phyloP scores from a whole-genome alignment of 176 grass and related monocot genomes.

The Alopecurus myosuroides region DNA sequence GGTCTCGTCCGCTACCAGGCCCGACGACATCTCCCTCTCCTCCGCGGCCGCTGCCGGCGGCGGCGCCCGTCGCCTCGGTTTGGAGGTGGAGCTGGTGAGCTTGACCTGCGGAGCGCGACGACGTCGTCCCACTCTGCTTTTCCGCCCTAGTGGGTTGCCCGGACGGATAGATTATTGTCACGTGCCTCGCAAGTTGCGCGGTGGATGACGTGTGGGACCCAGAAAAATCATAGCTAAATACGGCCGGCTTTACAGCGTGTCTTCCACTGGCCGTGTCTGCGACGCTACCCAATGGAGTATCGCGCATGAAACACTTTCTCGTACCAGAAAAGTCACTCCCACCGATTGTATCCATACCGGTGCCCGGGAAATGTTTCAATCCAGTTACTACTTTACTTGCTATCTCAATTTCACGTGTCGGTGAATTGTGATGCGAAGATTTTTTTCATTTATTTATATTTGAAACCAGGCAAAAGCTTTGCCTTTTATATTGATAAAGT shows the following conservation, averaged over 20 bases:
- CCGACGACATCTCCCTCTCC: slow-evolving; percentile 27
- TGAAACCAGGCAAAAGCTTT: too few species aligned
- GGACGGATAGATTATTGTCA: background rate
- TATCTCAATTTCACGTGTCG: too few species aligned
- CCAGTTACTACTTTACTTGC: too few species aligned
- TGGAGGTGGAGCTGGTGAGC: background rate
- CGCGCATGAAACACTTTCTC: background rate
- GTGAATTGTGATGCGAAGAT: too few species aligned
- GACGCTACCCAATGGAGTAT: background rate
- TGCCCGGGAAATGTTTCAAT: too few species aligned
- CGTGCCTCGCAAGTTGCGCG: background rate
- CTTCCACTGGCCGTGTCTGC: background rate
- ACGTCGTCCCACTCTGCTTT: slow-evolving; percentile 9
- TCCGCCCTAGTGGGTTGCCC: background rate
- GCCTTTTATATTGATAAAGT: too few species aligned
- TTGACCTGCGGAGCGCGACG: slow-evolving; percentile 8
- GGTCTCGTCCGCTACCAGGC: slow-evolving; percentile 48
- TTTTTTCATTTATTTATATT: too few species aligned
- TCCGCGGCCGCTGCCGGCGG: background rate
- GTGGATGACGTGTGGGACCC: background rate
- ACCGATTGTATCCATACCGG: too few species aligned
- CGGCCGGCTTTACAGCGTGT: background rate
- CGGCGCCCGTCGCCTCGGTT: background rate
- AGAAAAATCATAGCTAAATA: background rate
- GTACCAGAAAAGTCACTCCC: background rate